A percentile compares a stretch with the other conserved stretches of the same genome.
Conservation (phyloP, 176 grass and related monocot species). For the Triticum timopheevii region DNA sequence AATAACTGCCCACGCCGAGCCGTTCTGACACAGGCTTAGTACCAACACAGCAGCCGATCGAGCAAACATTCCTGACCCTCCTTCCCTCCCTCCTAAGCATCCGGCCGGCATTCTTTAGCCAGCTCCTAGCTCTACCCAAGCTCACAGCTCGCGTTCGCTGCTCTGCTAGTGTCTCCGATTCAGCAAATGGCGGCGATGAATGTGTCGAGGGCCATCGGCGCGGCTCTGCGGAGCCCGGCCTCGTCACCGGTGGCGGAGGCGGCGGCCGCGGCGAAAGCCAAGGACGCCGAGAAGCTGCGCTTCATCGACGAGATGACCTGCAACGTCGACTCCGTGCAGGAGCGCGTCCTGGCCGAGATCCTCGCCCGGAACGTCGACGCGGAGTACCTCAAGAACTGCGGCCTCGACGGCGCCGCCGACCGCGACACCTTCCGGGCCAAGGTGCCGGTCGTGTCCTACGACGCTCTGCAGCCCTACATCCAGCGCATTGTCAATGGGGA, state of each 20-base stretch:
- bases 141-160: background rate
- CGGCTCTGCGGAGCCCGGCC: slow-evolving; percentile 27
- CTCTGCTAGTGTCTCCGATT: background rate
- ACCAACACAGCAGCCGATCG: background rate
- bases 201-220: slow-evolving; percentile 18
- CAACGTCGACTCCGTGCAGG: slow-evolving; percentile 68
- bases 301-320: slow-evolving; percentile 91
- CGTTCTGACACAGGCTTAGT: slow-evolving; percentile 23
- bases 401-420: slow-evolving; percentile 54
- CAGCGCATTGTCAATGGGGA: slow-evolving; percentile 89
- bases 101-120: background rate
- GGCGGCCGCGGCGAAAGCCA: slow-evolving; percentile 47
- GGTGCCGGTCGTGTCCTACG: slow-evolving; percentile 84
- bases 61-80: slow-evolving; percentile 20
- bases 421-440: slow-evolving; percentile 67
- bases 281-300: slow-evolving; percentile 72
- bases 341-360: slow-evolving; percentile 82
- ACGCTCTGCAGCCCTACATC: slow-evolving; percentile 93
- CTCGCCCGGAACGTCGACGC: slow-evolving; percentile 66
- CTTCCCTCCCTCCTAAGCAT: background rate
- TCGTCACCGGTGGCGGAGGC: slow-evolving; percentile 16
- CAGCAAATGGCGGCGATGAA: slow-evolving; percentile 70
- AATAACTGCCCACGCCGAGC: slow-evolving; percentile 30
- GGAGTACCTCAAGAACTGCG: slow-evolving; percentile 77
- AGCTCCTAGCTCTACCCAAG: background rate